Conservation (phyloP, 2,329 filamentous ascomycete species). For the Neonectria punicea region DNA sequence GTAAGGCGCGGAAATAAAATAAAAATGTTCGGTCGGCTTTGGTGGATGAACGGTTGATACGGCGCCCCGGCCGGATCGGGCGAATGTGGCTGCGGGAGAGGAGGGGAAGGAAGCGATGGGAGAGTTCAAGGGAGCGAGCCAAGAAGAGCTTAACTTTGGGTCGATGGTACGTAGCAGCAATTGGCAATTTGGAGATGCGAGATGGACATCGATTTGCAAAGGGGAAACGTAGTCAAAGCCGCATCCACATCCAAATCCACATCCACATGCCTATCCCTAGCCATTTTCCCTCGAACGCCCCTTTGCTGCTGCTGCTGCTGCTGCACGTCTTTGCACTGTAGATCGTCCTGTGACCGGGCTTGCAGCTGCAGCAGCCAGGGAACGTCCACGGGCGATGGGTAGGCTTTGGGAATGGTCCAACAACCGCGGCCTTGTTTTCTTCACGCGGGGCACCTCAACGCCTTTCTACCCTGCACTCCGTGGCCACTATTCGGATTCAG, state of each 20-base stretch:
- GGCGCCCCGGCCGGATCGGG: conserved; percentile 15
- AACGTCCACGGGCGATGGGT: conserved; percentile 11
- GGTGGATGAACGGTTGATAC: not conserved
- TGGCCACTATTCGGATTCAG: not conserved
- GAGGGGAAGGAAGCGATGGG: not conserved
- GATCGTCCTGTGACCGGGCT: conserved; percentile 12
- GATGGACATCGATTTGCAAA: not conserved
- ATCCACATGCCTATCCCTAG: not conserved
- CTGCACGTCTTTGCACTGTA: not conserved
- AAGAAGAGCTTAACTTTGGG: conserved; percentile 11
- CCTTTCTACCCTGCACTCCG: not conserved
- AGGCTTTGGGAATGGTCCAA: conserved; percentile 22
- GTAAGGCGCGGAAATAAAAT: conserved; percentile 4
- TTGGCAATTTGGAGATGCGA: conserved; percentile 10
- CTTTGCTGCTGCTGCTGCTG: not conserved
- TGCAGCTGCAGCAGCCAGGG: conserved; percentile 16
- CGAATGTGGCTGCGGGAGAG: conserved; percentile 15
- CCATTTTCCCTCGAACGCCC: not conserved
- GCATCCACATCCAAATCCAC: not conserved
- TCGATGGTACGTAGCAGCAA: conserved; percentile 3
- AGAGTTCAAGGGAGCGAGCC: not conserved
- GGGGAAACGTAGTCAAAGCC: not conserved
- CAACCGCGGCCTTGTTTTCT: not conserved
- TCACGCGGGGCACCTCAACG: not conserved
- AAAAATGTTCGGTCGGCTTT: conserved; percentile 7